Base-by-base conservation (phyloP, 805 yeast species). In the Cephaloascus albidus region DNA sequence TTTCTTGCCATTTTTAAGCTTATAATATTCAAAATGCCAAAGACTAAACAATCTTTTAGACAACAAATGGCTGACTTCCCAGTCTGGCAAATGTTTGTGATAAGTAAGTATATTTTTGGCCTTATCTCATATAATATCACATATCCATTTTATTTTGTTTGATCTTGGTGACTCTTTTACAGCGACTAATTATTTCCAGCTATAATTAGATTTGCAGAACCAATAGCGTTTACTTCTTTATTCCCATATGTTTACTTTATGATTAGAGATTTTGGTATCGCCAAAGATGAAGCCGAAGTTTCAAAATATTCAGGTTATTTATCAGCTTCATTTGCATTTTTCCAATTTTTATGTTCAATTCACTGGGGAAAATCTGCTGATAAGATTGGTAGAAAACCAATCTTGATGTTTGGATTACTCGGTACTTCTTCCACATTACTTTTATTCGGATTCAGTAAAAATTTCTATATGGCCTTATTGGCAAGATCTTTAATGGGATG, bases 191-290 rank as follows among this genome's bases (percentile, higher is more conserved):
- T 12, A 33, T 16, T 16, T 4, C 34, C 23, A 10, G 58, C 65
- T 20, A 44, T 69, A 20, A 71, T 76, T 37, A 58, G 84, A 41
- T 71, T 77, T 43, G 65, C 77, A 10, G 84, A 78, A 50, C 84
- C 85, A 1, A 65, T 78, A 17, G 74, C 82, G 2, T 78, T 77
- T 59, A 74, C 83, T 3, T 75, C 82, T 3, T 53, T 77, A 27
- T 77, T 78, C 50, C 85, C 85, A 3, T 78, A 78, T 48, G 68
- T 77, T 32, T 78, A 72, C 52, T 78, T 74, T 56, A 74, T 78
- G 81, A 76, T 78, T 16, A 54, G 74, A 43, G 80, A 74, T 43
- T 77, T 77, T 50, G 67, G 68, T 3, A 55, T 75, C 12, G 73
- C 74, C 4, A 63, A 70, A 31, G 59, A 63, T 18, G 74, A 73